phyloP scores from a whole-genome alignment of 805 yeast genomes.

The Saccharomycopsis schoenii region DNA sequence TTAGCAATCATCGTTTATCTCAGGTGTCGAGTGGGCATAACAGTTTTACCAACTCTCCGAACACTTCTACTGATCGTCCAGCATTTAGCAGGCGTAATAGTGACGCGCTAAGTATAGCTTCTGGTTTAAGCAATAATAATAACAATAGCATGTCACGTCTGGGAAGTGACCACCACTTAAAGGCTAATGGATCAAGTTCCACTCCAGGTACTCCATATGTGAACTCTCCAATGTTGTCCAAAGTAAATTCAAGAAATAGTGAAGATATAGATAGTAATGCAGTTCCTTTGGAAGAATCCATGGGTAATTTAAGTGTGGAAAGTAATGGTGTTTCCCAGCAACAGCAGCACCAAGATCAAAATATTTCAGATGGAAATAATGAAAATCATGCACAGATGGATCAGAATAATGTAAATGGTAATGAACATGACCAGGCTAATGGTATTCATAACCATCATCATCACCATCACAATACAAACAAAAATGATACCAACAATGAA shows the following conservation, averaged over 20 bases:
- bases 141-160: background rate
- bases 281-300: background rate
- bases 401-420: background rate
- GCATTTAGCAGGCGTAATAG: conserved; percentile 7
- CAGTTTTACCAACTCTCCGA: conserved; percentile 5
- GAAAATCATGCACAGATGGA: conserved; percentile 17
- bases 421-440: conserved; percentile 7
- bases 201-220: conserved; percentile 12
- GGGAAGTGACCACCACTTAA: background rate
- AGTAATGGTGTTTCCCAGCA: background rate
- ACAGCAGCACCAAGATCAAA: background rate
- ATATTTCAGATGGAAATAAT: conserved; percentile 8
- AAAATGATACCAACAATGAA: background rate
- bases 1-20: conserved; percentile 4
- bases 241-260: conserved; percentile 5
- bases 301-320: background rate
- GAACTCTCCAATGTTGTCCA: conserved; percentile 11
- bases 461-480: background rate
- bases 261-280: conserved; percentile 1
- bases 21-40: conserved; percentile 12
- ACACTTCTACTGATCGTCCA: background rate
- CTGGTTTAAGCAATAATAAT: conserved; percentile 2
- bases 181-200: conserved; percentile 2
- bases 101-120: conserved; percentile 10
- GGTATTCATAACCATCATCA: background rate